phyloP scores from a whole-genome alignment of 1,284 basidiomycete species.

The Hypsizygus ulmarius region DNA sequence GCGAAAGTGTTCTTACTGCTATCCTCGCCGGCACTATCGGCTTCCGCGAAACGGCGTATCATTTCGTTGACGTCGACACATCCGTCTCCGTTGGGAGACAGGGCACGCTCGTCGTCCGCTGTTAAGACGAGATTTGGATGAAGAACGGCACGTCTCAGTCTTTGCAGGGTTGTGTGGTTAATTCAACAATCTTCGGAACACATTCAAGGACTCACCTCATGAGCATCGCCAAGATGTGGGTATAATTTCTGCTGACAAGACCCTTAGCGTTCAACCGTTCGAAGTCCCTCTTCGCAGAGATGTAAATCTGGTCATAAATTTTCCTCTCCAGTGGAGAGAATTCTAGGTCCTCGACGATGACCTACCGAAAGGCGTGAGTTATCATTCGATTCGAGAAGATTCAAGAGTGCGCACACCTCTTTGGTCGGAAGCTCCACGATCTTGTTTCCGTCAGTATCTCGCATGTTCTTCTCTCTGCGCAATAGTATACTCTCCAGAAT shows the following conservation, averaged over 20 bases:
- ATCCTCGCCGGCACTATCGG: conserved; percentile 30
- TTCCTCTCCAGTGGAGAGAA: conserved; percentile 77
- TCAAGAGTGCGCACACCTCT: conserved; percentile 45
- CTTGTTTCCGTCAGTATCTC: conserved; percentile 81
- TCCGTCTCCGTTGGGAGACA: conserved; percentile 42
- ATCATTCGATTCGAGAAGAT: background rate
- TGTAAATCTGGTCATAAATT: conserved; percentile 79
- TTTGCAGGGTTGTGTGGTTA: conserved; percentile 29
- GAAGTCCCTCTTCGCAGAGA: conserved; percentile 66
- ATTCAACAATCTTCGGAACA: background rate
- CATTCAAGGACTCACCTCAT: conserved; percentile 60
- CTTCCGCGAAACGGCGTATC: conserved; percentile 59
- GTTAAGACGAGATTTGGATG: conserved; percentile 77
- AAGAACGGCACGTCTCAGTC: conserved; percentile 82
- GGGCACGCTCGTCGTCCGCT: conserved; percentile 42
- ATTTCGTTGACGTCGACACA: conserved; percentile 60
- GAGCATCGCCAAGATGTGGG: conserved; percentile 87
- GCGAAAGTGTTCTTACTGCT: conserved; percentile 50
- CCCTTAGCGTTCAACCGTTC: conserved; percentile 77
- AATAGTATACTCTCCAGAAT: conserved; percentile 88
- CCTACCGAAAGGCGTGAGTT: conserved; percentile 32
- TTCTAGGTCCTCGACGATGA: conserved; percentile 65
- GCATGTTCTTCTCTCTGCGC: conserved; percentile 94
- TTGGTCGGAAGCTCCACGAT: conserved; percentile 92
- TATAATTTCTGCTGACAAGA: conserved; percentile 81